Evolutionary conservation across 2,329 filamentous ascomycete species (phyloP), one percentile per base, ranked within the genome.

Genomic region (Parastagonospora avenae): DNA sequence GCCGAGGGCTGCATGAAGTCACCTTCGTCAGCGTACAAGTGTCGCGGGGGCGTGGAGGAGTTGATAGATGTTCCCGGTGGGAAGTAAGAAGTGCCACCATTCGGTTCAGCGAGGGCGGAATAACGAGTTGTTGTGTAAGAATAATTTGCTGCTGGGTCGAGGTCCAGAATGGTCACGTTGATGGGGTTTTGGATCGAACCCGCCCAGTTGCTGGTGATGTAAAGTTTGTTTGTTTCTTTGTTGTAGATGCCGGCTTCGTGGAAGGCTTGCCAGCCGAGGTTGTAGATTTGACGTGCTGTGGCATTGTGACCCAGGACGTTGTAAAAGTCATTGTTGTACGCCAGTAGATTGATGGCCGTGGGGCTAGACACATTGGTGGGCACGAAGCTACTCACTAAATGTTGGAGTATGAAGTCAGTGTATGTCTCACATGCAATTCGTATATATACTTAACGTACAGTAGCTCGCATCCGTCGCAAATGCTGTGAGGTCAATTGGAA

Each of bases 151-250:
- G 36, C 29, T 57, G 79, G 78, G 24, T 49, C 45, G 4, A 82
- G 67, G 44, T 69, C 68, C 40, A 74, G 55, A 31, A 73, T 54
- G 3, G 70, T 74, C 37, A 73, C 55, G 42, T 73, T 74, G 55
- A 71, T 72, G 12, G 65, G 67, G 45, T 72, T 64, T 16, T 64
- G 47, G 5, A 71, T 50, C 28, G 55, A 52, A 4, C 57, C 61
- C 6, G 56, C 54, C 56, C 63, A 72, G 54, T 77, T 78, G 51
- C 70, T 73, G 2, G 76, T 76, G 14, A 79, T 70, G 56, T 76
- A 78, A 6, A 78, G 49, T 16, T 70, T 72, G 53, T 77, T 73
- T 4, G 68, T 68, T 10, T 60, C 55, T 32, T 63, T 57, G 55
- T 68, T 68, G 57, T 70, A 72, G 8, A 68, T 64, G 7, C 71